phyloP scores from a whole-genome alignment of 2,329 filamentous ascomycete species.

The Aspergillus phoenicis region DNA sequence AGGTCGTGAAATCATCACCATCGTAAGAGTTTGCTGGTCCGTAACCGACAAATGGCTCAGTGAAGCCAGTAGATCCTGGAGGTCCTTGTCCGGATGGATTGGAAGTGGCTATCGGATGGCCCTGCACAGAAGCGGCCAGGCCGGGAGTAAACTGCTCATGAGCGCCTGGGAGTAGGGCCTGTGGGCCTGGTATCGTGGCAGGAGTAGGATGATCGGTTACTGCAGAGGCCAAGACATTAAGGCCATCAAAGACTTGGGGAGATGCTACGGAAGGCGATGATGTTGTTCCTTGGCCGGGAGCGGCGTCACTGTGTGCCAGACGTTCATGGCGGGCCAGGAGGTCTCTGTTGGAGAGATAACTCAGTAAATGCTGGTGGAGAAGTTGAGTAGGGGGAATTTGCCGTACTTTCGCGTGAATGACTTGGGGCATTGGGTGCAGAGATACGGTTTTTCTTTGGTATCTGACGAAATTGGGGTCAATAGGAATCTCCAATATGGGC shows the following conservation, averaged over 20 bases:
- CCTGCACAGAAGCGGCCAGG: neutral
- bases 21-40: constrained; percentile 26
- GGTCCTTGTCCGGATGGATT: constrained; percentile 12
- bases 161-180: constrained; percentile 12
- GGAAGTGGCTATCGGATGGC: neutral
- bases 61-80: constrained; percentile 23
- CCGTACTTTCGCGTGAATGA: constrained; percentile 39
- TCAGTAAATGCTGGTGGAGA: neutral
- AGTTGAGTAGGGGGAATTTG: neutral
- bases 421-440: constrained; percentile 34
- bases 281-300: constrained; percentile 14
- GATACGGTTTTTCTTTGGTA: constrained; percentile 40
- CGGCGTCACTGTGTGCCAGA: constrained; percentile 27
- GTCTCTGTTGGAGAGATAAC: constrained; percentile 24
- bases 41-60: constrained; percentile 29
- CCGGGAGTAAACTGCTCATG: constrained; percentile 15
- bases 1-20: constrained; percentile 40
- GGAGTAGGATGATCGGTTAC: constrained; percentile 27
- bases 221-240: constrained; percentile 33
- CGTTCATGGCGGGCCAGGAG: constrained; percentile 36
- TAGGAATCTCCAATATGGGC: constrained; percentile 12
- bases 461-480: constrained; percentile 23
- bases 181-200: neutral
- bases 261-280: constrained; percentile 22
- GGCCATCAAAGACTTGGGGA: constrained; percentile 27